These are phyloP conservation scores for Rhynchosporium agropyri DNA, from an alignment of 2,329 filamentous ascomycete species.

Conservation along the genomic window DNA sequence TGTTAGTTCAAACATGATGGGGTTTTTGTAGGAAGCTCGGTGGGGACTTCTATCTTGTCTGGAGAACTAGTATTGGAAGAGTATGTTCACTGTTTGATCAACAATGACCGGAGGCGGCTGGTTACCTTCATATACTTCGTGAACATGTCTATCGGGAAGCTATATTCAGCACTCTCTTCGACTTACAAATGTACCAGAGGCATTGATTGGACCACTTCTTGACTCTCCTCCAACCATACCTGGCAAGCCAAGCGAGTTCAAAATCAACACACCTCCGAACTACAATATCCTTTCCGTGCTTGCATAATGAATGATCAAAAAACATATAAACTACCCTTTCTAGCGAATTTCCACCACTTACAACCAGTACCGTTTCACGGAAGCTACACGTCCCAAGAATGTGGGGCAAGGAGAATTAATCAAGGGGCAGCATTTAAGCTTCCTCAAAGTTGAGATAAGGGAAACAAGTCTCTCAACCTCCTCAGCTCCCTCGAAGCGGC, in stretches of 20 bases:
- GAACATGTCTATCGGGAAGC: not conserved
- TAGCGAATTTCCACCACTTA: not conserved
- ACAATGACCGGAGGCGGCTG: not conserved
- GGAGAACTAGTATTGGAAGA: not conserved
- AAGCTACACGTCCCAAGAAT: not conserved
- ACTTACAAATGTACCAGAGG: constrained; percentile 5
- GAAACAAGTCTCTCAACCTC: not conserved
- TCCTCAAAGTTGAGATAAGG: constrained; percentile 4
- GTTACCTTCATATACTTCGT: constrained; percentile 8
- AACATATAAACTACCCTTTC: constrained; percentile 13
- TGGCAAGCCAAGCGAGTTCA: not conserved
- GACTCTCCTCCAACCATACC: not conserved
- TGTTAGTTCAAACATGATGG: constrained; percentile 18
- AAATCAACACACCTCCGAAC: not conserved
- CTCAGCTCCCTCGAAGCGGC: constrained; percentile 10
- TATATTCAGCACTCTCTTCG: not conserved
- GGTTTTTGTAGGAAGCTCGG: not conserved
- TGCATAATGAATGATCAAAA: not conserved
- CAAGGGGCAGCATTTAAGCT: constrained; percentile 4
- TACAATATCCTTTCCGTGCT: not conserved
- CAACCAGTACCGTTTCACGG: not conserved
- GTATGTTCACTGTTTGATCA: not conserved
- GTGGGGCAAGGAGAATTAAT: constrained; percentile 9
- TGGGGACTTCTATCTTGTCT: not conserved
- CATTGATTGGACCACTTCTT: not conserved